Evolutionary conservation across 2,329 filamentous ascomycete species (phyloP), one percentile per base, ranked within the genome.

Genomic region (Spiromastix sp.): DNA sequence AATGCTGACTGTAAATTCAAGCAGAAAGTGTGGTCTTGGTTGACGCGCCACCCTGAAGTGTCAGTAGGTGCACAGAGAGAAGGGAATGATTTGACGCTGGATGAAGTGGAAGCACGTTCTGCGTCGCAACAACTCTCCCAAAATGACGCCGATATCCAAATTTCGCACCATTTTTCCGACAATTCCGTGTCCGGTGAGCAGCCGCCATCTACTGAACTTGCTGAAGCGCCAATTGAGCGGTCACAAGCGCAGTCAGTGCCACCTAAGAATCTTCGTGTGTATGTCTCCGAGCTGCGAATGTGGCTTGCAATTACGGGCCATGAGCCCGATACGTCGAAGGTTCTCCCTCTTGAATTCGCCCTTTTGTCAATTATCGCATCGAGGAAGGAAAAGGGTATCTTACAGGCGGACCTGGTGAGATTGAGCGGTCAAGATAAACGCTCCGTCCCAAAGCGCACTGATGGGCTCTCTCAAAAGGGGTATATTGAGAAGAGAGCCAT

Each of bases 371-470:
- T 77, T 34, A 77, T 80, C 42, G 73, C 72, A 5, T 64, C 67
- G 7, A 60, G 59, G 37, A 70, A 73, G 28, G 56, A 61, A 12
- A 52, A 59, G 11, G 76, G 76, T 4, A 70, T 80, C 29, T 50
- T 70, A 2, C 76, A 80, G 48, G 67, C 72, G 2, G 66, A 74
- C 2, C 53, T 79, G 24, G 63, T 66, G 26, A 59, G 54, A 34
- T 46, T 70, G 15, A 74, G 71, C 42, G 71, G 71, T 4, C 76
- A 80, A 54, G 75, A 80, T 50, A 79, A 79, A 49, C 66, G 75
- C 30, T 80, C 76, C 1, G 68, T 79, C 2, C 76, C 76, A 2
- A 65, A 71, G 41, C 63, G 76, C 25, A 80, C 76, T 3, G 71
- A 77, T 41, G 54, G 60, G 3, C 58, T 80, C 25, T 62, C 65